Evolutionary conservation across 1,284 basidiomycete genomes (phyloP).

Genomic region (Sporisorium exsertum): DNA sequence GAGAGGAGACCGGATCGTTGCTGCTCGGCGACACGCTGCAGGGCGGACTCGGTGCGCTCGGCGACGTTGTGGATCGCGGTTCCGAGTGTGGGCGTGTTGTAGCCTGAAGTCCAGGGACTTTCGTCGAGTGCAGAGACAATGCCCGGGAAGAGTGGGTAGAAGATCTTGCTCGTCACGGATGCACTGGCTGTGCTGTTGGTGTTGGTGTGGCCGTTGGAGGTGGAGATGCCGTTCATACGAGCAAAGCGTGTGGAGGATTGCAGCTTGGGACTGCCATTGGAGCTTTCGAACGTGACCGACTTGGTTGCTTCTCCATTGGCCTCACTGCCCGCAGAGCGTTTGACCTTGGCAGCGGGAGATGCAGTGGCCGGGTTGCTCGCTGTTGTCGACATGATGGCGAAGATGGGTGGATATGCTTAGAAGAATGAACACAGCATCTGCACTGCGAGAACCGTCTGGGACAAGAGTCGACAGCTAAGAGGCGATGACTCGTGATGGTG

Average conservation of each 20-base stretch:
- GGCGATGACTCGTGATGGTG: neutral
- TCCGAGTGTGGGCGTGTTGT: constrained; percentile 41
- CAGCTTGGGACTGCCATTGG: constrained; percentile 15
- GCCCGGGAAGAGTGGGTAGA: constrained; percentile 43
- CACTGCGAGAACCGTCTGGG: neutral
- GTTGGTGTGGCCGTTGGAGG: neutral
- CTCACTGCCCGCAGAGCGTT: constrained; percentile 3
- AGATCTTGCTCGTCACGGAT: constrained; percentile 16
- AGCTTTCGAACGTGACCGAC: constrained; percentile 20
- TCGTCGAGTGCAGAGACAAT: constrained; percentile 37
- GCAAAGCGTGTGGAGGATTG: constrained; percentile 42
- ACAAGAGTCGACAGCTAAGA: too few relatives aligned
- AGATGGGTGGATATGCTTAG: neutral
- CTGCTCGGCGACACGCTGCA: constrained; percentile 28
- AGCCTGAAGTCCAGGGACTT: constrained; percentile 43
- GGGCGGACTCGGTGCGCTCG: constrained; percentile 36
- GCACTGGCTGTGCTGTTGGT: constrained; percentile 4
- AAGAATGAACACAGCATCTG: neutral
- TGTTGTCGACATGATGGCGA: constrained; percentile 21
- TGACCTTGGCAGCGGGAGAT: constrained; percentile 33
- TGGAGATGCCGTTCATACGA: constrained; percentile 34
- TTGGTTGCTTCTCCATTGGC: constrained; percentile 3
- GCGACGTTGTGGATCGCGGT: constrained; percentile 38
- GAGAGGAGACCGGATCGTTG: constrained; percentile 19
- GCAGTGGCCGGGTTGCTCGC: constrained; percentile 5